Evolutionary conservation across 106 monocot species (phyloP).

Genomic region (Narthecium ossifragum): DNA sequence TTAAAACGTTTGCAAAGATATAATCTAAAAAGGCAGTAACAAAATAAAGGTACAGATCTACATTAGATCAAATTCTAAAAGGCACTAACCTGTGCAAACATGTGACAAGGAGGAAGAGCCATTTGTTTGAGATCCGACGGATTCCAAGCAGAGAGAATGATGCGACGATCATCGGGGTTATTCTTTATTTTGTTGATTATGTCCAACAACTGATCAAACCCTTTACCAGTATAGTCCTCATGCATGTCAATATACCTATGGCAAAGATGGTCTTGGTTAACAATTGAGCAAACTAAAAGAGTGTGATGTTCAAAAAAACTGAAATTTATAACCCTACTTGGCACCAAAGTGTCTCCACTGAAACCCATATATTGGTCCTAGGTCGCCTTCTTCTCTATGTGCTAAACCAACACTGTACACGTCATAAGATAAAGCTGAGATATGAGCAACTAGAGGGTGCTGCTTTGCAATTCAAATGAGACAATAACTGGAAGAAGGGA

Average conservation of each 20-base stretch:
- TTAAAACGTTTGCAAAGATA: too few species aligned
- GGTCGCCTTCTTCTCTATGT: conserved; percentile 84
- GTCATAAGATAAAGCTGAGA: neutral
- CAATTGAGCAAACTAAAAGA: too few species aligned
- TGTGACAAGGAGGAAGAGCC: conserved; percentile 98
- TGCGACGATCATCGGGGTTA: conserved; percentile 88
- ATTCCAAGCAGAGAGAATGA: conserved; percentile 94
- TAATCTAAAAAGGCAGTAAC: too few species aligned
- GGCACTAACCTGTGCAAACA: conserved; percentile 84
- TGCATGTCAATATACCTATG: conserved; percentile 64
- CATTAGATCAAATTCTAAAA: too few species aligned
- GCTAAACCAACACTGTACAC: conserved; percentile 54
- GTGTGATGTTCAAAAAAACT: too few species aligned
- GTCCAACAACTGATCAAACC: conserved; percentile 93
- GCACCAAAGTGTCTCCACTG: conserved; percentile 99
- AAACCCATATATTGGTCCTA: conserved; percentile 96
- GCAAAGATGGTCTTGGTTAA: neutral
- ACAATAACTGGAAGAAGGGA: neutral
- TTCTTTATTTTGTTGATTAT: conserved; percentile 92
- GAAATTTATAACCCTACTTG: conserved; percentile 65
- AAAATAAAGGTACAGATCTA: too few species aligned
- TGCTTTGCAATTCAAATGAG: neutral
- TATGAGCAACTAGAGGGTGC: neutral
- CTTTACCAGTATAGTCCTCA: conserved; percentile 89
- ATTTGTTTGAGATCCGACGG: conserved; percentile 91